Base-by-base conservation (phyloP, 257 asterid species). In the Nicotiana knightiana region DNA sequence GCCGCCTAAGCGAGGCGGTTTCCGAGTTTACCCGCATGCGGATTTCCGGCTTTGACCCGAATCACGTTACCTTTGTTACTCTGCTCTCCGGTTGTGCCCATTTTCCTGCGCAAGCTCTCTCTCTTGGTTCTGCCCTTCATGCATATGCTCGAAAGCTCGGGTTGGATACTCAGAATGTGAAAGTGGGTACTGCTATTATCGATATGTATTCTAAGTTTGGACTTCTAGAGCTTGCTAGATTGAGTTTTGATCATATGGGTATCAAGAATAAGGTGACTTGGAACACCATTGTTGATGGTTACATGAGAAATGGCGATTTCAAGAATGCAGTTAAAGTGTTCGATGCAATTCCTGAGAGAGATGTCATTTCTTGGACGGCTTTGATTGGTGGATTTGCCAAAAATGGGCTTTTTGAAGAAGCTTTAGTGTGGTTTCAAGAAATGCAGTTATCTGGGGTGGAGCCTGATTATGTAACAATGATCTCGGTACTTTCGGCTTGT, bases 301-400 rank as follows among this genome's bases (percentile, higher is more conserved):
- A 86, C 80, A 89, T 91, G 93, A 92, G 91, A 81, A 85, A 85
- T 73, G 94, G 90, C 35, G 82, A 87, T 28, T 89, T 91, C 81
- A 85, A 82, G 73, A 83, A 81, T 11, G 98, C 95, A 51, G 30
- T 85, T 63, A 67, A 85, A 6, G 11, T 92, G 90, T 94, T 92
- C 21, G 95, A 92, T 55, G 91, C 90, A 94, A 92, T 89, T 92
- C 93, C 97, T 79, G 88, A 88, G 1, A 81, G 93, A 86, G 97
- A 94, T 80, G 91, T 84, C 1, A 90, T 94, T 12, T 90, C 97
- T 30, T 93, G 97, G 98, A 94, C 97, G 13, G 92, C 87, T 24
- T 83, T 93, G 84, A 87, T 93, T 78, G 89, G 90, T 83, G 97
- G 98, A 24, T 93, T 93, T 85, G 92, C 88, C 24, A 91, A 88